A percentile compares a stretch with the other conserved stretches of the same genome.
Evolutionary conservation across 2,329 filamentous ascomycete species (phyloP).

Genomic region (Alternaria arbusti): DNA sequence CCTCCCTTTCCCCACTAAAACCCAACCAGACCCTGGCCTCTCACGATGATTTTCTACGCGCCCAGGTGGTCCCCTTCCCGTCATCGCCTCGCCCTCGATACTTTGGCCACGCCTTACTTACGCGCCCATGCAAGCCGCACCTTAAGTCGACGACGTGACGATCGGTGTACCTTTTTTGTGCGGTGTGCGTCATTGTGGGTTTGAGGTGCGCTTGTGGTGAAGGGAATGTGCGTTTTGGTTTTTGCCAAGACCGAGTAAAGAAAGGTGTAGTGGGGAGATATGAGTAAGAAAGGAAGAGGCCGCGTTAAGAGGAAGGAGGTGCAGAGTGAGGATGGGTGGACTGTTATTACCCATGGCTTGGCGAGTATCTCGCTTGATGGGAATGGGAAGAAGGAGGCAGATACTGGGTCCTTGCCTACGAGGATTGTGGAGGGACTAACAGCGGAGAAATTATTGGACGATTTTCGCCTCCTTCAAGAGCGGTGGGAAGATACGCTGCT

Average conservation of each 20-base stretch:
- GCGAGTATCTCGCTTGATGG: slow-evolving; percentile 12
- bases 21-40: slow-evolving; percentile 1
- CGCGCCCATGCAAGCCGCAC: slow-evolving; percentile 33
- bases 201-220: neutral
- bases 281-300: slow-evolving; percentile 13
- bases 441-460: slow-evolving; percentile 26
- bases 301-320: slow-evolving; percentile 42
- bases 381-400: neutral
- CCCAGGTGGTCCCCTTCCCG: neutral
- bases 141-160: slow-evolving; percentile 22
- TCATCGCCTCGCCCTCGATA: neutral
- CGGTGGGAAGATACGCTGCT: slow-evolving; percentile 33
- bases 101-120: slow-evolving; percentile 5
- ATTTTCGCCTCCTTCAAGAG: slow-evolving; percentile 30
- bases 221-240: neutral
- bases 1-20: neutral
- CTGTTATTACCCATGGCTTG: slow-evolving; percentile 41
- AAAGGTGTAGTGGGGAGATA: neutral
- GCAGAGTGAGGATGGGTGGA: slow-evolving; percentile 45
- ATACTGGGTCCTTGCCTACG: slow-evolving; percentile 15
- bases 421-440: slow-evolving; percentile 32
- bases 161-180: neutral
- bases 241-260: neutral
- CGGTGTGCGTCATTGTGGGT: neutral
- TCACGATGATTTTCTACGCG: slow-evolving; percentile 9